Evolutionary conservation across 352 stramenopile genomes (phyloP), one percentile per base, ranked within the genome.

Genomic region (Thalassiosira hispida): DNA sequence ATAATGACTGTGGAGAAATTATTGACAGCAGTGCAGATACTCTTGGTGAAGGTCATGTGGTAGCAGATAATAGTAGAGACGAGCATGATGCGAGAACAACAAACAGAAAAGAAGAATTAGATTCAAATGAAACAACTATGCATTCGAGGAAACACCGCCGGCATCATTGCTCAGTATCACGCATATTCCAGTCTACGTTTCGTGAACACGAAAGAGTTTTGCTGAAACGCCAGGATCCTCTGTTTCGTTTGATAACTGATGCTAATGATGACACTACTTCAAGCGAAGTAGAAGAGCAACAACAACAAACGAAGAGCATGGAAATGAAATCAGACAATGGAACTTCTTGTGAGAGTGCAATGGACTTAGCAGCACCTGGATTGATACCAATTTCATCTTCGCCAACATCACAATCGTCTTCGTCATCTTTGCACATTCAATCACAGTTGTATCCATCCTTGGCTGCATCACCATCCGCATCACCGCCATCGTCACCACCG

Each of bases 181-280:
- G 83, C 62, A 44, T 84, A 20, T 83, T 85, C 70, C 59, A 61
- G 61, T 75, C 56, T 38, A 82, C 53, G 27, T 90, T 90, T 85
- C 66, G 72, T 2, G 84, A 90, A 73, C 84, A 90, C 44, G 84
- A 88, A 65, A 14, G 55, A 53, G 73, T 90, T 16, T 53, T 86
- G 12, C 42, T 90, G 18, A 60, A 70, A 40, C 67, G 72, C 14
- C 77, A 82, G 49, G 53, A 80, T 62, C 14, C 59, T 33, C 44
- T 74, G 11, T 74, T 77, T 60, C 59, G 42, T n/a, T 11, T 65
- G 14, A 56, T 3, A 1, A 68, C 27, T 49, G 7, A 23, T 52
- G 47, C 2, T 27, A 42, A 14, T 44, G 9, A 23, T 22, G 51
- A 23, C 11, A 29, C n/a, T 35, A 8, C 11, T 52, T 23, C 40